Evolutionary conservation across 345 rosid species (phyloP), one percentile per base, ranked within the genome.

Genomic region (Lepidium didymum): DNA sequence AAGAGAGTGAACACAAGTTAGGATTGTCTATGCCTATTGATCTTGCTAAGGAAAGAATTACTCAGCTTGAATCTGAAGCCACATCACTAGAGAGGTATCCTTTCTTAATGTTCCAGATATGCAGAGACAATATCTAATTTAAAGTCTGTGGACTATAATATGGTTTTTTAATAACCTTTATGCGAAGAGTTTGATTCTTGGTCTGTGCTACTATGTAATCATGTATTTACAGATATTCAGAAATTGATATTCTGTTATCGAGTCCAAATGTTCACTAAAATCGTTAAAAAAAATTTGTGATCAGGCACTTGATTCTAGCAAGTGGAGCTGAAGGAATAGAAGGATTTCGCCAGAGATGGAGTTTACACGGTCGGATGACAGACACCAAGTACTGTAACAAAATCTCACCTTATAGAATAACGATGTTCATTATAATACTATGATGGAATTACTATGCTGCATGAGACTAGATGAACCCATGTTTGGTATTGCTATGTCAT

Each of bases 341-440:
- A 56, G 99, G 99, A 73, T 94, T 87, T 78, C 96, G 87, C 33
- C 88, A 79, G 79, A 85, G 99, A 66, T 94, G 97, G 99, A 87
- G 99, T 77, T 76, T 94, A 74, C 99, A 94, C 41, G 99, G 99
- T 56, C 87, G 81, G 29, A 87, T 91, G 75, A 80, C 92, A 2
- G 95, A 94, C 76, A 80, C 84, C 73, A 91, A 84, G 94, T 88
- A 87, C 78, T 70, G 65, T 77, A 59, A 27, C 34, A 21, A 38
- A 43, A 33, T 10, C 55, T 14, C 34, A 54, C 42, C 45, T 61
- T 18, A 13, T 53, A 65, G 29, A 31, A 21, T 23, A 37, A 8
- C 29, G 13, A 58, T 35, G 3, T 7, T 45, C 46, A 66, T 50
- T 23, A 7, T 27, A 10, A 58, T 33, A 35, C 0, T 7, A 36